Evolutionary conservation across 2,329 filamentous ascomycete genomes (phyloP).

Genomic region (Colletotrichum cuscutae): DNA sequence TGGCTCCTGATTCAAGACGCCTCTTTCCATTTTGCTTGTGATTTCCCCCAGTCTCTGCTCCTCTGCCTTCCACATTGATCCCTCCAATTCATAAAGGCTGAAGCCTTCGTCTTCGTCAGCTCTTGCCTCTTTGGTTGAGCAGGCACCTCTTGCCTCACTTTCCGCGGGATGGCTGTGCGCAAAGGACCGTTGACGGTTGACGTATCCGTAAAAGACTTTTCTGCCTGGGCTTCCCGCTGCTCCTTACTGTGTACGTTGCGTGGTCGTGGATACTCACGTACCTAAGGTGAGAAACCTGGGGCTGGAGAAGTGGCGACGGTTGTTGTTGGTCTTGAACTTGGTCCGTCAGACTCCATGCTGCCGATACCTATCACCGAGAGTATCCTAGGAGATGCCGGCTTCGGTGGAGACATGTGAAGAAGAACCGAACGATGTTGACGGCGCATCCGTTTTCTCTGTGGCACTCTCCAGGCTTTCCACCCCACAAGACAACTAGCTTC

Average conservation of each 20-base stretch:
- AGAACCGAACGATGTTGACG: constrained; percentile 19
- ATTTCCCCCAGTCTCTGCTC: not conserved
- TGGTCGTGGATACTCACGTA: not conserved
- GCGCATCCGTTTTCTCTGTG: constrained; percentile 17
- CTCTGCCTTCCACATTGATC: not conserved
- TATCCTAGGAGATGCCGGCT: constrained; percentile 7
- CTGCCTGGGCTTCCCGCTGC: not conserved
- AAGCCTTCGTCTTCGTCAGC: constrained; percentile 8
- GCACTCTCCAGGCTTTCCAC: constrained; percentile 3
- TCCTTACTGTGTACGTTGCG: not conserved
- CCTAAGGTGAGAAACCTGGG: not conserved
- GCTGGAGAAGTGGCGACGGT: not conserved
- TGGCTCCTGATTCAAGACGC: not conserved
- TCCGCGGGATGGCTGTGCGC: not conserved
- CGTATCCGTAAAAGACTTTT: not conserved
- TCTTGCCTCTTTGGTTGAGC: constrained; percentile 7
- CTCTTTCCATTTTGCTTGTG: constrained; percentile 25
- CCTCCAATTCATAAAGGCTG: not conserved
- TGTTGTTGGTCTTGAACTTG: not conserved
- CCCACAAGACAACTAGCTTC: not conserved
- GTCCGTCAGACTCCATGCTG: not conserved
- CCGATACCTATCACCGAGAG: not conserved
- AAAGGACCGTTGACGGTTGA: not conserved
- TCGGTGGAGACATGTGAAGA: constrained; percentile 31
- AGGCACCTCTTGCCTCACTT: not conserved